phyloP scores from a whole-genome alignment of 2,329 filamentous ascomycete genomes.

The Pseudopithomyces maydicus region DNA sequence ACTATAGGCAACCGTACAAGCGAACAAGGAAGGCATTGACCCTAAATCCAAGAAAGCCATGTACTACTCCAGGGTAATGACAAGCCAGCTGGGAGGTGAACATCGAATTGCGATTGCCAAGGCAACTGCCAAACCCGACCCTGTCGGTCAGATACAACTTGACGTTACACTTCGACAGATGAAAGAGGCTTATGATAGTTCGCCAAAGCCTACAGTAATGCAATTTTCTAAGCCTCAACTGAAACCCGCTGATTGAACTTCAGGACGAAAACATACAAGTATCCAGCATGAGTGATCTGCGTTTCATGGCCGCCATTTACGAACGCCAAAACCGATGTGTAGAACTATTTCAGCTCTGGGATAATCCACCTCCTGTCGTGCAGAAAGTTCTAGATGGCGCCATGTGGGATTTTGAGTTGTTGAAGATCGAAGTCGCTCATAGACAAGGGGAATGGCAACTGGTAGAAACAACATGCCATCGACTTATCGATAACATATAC shows the following conservation, averaged over 20 bases:
- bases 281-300: slow-evolving; percentile 37
- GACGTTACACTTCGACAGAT: slow-evolving; percentile 29
- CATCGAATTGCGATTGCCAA: slow-evolving; percentile 18
- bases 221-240: not conserved
- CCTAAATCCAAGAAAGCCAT: slow-evolving; percentile 26
- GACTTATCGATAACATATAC: slow-evolving; percentile 17
- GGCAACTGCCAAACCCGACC: slow-evolving; percentile 10
- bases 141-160: slow-evolving; percentile 23
- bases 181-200: slow-evolving; percentile 30
- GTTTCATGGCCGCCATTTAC: slow-evolving; percentile 41
- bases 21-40: slow-evolving; percentile 27
- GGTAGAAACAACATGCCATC: slow-evolving; percentile 22
- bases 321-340: slow-evolving; percentile 24
- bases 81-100: slow-evolving; percentile 33
- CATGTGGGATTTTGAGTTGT: slow-evolving; percentile 25
- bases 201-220: slow-evolving; percentile 27
- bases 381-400: slow-evolving; percentile 26
- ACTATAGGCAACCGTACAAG: slow-evolving; percentile 34
- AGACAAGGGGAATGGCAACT: slow-evolving; percentile 19
- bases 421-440: slow-evolving; percentile 20
- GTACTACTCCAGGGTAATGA: slow-evolving; percentile 35
- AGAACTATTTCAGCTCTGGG: slow-evolving; percentile 35
- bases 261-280: slow-evolving; percentile 35
- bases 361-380: slow-evolving; percentile 20
- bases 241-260: slow-evolving; percentile 12